Base-by-base conservation (phyloP, 2,329 filamentous ascomycete genomes). In the Fusarium tjaetaba region DNA sequence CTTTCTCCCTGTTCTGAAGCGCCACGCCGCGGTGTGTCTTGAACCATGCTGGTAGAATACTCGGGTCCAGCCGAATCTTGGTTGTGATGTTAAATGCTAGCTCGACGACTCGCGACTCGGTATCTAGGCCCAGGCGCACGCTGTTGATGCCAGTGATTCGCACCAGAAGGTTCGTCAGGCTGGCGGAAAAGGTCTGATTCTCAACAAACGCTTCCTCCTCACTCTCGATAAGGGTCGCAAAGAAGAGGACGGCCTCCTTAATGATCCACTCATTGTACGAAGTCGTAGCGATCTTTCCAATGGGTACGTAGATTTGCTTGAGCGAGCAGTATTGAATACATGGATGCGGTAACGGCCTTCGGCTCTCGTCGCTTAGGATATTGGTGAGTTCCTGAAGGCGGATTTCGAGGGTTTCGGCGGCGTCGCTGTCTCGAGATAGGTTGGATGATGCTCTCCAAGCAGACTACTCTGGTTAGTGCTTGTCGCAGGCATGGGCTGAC, bases 161-260 rank as follows among this genome's bases (percentile, higher is more conserved):
- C 68, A 94, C 90, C 57, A 98, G 88, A 68, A 99, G 89, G 76
- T 94, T 94, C 79, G 97, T 96, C 79, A 99, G 83, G 78, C 94
- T 96, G 65, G 92, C 90, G 5, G 96, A 94, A 81, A 99, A 99
- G 61, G 90, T 88, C 38, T 92, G 89, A 79, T 93, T 97, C 79
- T 97, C 94, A 53, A 98, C 90, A 79, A 98, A 97, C 41, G 95
- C 94, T 80, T 98, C 96, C 83, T 98, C 95, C 82, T 98, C 96
- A 81, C 95, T 96, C 83, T 99, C 96, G 78, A 98, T 94, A 72
- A 99, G 88, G 22, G 94, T 95, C 65, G 94, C 94, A 82, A 98
- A 98, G 80, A 98, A 91, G 45, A 92, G 86, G 42, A 97, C 93
- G 32, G 94, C 93, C 79, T 96, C 93, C 73, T 92, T 91, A 76